phyloP scores from a whole-genome alignment of 441 rosid species.

The Francoa sonchifolia region DNA sequence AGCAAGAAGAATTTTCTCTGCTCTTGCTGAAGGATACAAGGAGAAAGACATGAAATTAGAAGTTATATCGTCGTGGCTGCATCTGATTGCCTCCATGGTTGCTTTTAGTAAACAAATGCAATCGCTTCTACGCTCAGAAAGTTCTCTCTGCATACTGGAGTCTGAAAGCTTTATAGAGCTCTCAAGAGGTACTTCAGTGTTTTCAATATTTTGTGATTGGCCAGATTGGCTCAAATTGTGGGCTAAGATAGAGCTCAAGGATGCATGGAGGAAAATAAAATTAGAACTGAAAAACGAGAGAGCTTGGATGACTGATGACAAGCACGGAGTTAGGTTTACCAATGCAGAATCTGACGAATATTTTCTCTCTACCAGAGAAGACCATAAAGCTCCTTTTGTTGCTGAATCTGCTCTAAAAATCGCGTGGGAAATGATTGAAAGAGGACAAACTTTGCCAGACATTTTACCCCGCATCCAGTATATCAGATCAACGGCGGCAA shows the following conservation, averaged over 20 bases:
- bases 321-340: conserved; percentile 10
- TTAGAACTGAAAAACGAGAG: conserved; percentile 38
- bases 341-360: conserved; percentile 26
- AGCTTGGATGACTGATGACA: conserved; percentile 38
- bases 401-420: conserved; percentile 40
- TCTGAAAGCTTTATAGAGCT: conserved; percentile 21
- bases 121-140: conserved; percentile 38
- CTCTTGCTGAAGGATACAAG: conserved; percentile 31
- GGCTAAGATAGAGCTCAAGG: conserved; percentile 72
- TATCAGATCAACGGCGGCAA: conserved; percentile 49
- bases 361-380: conserved; percentile 45
- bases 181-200: conserved; percentile 32
- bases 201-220: conserved; percentile 41
- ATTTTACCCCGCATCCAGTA: conserved; percentile 31
- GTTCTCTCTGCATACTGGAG: conserved; percentile 25
- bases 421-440: conserved; percentile 48
- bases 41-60: conserved; percentile 37
- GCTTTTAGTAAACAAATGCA: conserved; percentile 55
- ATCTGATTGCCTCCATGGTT: conserved; percentile 59
- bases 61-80: conserved; percentile 49
- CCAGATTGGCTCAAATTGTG: conserved; percentile 70
- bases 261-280: conserved; percentile 58
- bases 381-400: conserved; percentile 48
- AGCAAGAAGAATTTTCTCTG: conserved; percentile 35
- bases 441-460: conserved; percentile 37